Percentiles rank a stretch among this genome's conserved stretches.
Evolutionary conservation across 2,329 filamentous ascomycete species (phyloP).

Genomic region (Trichoderma sp.): DNA sequence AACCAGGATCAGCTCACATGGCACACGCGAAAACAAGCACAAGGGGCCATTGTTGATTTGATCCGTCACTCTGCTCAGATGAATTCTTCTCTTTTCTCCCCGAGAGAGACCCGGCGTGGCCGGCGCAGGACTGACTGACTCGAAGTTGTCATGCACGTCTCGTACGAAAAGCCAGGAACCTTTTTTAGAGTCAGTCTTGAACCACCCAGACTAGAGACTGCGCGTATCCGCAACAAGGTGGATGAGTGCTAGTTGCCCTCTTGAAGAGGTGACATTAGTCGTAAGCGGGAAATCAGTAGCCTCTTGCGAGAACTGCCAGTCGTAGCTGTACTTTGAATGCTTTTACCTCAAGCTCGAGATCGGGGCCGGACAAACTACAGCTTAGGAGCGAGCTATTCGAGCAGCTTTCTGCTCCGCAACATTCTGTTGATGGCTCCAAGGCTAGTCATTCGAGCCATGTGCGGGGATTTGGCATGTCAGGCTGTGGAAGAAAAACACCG

Average conservation of each 20-base stretch:
- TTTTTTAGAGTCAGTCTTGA: slow-evolving; percentile 2
- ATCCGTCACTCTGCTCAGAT: slow-evolving; percentile 4
- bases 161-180: background rate
- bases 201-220: slow-evolving; percentile 1
- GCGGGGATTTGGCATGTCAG: background rate
- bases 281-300: background rate
- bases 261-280: background rate
- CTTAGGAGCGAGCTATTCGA: slow-evolving; percentile 6
- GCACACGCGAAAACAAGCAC: background rate
- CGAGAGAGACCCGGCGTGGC: slow-evolving; percentile 3
- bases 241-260: background rate
- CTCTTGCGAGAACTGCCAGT: too few species aligned
- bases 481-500: too few species aligned
- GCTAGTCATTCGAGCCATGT: slow-evolving; percentile 3
- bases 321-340: too few species aligned
- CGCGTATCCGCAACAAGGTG: slow-evolving; percentile 13
- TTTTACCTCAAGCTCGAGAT: slow-evolving; percentile 5
- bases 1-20: background rate
- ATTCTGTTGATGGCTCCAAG: background rate
- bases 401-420: slow-evolving; percentile 7
- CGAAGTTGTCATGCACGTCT: slow-evolving; percentile 9
- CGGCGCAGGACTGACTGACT: slow-evolving; percentile 13
- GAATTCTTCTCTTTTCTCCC: slow-evolving; percentile 2
- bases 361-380: background rate
- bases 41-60: slow-evolving; percentile 9